These are phyloP conservation scores for Paecilomyces variotii DNA, from an alignment of 2,329 filamentous ascomycete species.

Conservation along the genomic window DNA sequence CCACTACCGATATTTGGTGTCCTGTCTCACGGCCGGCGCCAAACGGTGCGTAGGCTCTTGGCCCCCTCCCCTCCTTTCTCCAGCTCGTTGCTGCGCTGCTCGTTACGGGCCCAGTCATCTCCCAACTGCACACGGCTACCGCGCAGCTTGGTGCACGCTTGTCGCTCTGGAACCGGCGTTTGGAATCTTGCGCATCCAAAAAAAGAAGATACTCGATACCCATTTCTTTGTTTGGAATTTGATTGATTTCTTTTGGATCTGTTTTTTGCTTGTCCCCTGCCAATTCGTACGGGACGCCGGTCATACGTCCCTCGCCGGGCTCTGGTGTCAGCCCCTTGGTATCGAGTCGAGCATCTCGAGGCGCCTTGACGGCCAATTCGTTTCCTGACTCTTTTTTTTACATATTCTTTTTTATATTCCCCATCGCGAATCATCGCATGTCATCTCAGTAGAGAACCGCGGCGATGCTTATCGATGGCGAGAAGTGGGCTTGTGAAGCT, in stretches of 20 bases:
- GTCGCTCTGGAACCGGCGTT: constrained; percentile 15
- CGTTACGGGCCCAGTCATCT: constrained; percentile 5
- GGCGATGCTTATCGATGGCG: constrained; percentile 78
- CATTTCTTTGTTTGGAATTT: constrained; percentile 24
- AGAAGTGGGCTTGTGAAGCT: constrained; percentile 96
- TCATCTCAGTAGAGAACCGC: constrained; percentile 27
- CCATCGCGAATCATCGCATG: constrained; percentile 33
- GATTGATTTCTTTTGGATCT: constrained; percentile 13
- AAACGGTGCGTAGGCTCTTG: constrained; percentile 40
- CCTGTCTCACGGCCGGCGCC: constrained; percentile 39
- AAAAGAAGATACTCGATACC: constrained; percentile 24
- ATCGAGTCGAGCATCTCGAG: not conserved
- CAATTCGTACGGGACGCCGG: constrained; percentile 8
- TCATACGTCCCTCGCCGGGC: not conserved
- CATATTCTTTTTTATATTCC: constrained; percentile 1
- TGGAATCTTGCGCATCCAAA: constrained; percentile 15
- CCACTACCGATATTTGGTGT: constrained; percentile 39
- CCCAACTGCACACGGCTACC: constrained; percentile 5
- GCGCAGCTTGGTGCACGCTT: not conserved
- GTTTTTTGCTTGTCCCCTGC: constrained; percentile 16
- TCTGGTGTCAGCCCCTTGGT: not conserved
- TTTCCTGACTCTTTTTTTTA: constrained; percentile 3
- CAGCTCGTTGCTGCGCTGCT: constrained; percentile 7
- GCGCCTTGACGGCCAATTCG: constrained; percentile 6
- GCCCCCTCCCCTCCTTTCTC: constrained; percentile 26